phyloP scores from a whole-genome alignment of 306 rosid genomes.

The Cucumis hystrix region DNA sequence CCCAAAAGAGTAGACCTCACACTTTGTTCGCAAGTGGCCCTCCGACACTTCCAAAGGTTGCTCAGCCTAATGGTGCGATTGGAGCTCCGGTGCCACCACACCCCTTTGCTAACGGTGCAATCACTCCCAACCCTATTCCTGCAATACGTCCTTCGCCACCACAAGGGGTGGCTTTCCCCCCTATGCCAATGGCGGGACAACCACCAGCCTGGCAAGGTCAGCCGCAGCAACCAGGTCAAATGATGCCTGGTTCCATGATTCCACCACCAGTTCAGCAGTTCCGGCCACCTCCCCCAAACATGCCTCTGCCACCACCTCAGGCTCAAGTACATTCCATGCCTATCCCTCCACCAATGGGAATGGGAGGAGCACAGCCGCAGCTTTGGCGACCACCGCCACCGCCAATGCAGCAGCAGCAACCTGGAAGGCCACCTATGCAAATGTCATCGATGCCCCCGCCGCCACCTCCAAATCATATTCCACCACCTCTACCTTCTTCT shows the following conservation, averaged over 20 bases:
- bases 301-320: conserved; percentile 71
- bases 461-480: conserved; percentile 32
- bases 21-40: conserved; percentile 93
- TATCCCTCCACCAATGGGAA: conserved; percentile 79
- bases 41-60: conserved; percentile 54
- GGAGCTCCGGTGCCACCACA: conserved; percentile 59
- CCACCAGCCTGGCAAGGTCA: conserved; percentile 68
- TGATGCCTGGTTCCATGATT: conserved; percentile 35
- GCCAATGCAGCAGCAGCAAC: conserved; percentile 46
- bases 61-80: conserved; percentile 49
- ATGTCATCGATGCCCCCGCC: conserved; percentile 58
- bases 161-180: conserved; percentile 54
- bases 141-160: conserved; percentile 74
- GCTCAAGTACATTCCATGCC: conserved; percentile 44
- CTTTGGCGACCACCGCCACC: conserved; percentile 80
- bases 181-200: conserved; percentile 49
- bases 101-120: conserved; percentile 64
- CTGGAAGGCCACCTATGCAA: conserved; percentile 39
- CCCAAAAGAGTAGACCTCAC: conserved; percentile 90
- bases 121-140: conserved; percentile 40
- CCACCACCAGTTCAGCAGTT: conserved; percentile 76
- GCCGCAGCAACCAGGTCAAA: conserved; percentile 64
- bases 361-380: conserved; percentile 55
- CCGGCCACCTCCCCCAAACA: conserved; percentile 61
- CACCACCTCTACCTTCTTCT: conserved; percentile 26